phyloP scores from a whole-genome alignment of 1,284 basidiomycete genomes.

The Jaminaea rosea region DNA sequence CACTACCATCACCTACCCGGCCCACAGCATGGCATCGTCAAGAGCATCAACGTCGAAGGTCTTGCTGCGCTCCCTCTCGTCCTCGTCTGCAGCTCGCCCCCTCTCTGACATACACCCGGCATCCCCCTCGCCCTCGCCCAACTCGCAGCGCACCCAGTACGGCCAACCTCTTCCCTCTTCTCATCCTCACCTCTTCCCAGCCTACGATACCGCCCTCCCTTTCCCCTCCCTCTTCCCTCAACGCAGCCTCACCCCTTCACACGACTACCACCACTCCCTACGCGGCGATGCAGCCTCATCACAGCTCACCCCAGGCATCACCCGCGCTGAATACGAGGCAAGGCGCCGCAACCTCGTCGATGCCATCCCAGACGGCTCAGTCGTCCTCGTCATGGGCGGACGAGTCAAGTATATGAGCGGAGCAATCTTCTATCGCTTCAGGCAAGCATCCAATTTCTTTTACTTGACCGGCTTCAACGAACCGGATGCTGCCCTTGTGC shows the following conservation, averaged over 20 bases:
- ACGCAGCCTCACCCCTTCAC: conserved; percentile 7
- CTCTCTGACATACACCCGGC: background rate
- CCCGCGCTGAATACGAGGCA: conserved; percentile 70
- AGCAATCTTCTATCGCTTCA: conserved; percentile 66
- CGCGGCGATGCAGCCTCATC: conserved; percentile 23
- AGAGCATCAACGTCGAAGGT: too few species aligned
- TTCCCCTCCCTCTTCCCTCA: conserved; percentile 13
- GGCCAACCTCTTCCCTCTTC: conserved; percentile 69
- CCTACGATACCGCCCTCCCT: conserved; percentile 23
- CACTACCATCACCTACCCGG: too few species aligned
- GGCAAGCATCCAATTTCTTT: conserved; percentile 55
- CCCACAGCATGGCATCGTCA: too few species aligned
- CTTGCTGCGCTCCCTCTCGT: too few species aligned
- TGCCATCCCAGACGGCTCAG: conserved; percentile 62
- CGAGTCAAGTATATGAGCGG: conserved; percentile 69
- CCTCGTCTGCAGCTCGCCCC: background rate
- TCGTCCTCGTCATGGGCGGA: conserved; percentile 72
- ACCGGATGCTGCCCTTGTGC: conserved; percentile 74
- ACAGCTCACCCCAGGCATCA: conserved; percentile 79
- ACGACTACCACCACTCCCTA: conserved; percentile 1
- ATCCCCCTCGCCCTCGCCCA: background rate
- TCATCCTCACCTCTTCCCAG: conserved; percentile 65
- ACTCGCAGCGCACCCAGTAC: conserved; percentile 40
- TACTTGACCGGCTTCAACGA: conserved; percentile 69
- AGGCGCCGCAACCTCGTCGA: conserved; percentile 68